Percentiles rank a stretch among this genome's conserved stretches.
Conservation (phyloP, 116 monocot genomes). For the Thalassia testudinum region DNA sequence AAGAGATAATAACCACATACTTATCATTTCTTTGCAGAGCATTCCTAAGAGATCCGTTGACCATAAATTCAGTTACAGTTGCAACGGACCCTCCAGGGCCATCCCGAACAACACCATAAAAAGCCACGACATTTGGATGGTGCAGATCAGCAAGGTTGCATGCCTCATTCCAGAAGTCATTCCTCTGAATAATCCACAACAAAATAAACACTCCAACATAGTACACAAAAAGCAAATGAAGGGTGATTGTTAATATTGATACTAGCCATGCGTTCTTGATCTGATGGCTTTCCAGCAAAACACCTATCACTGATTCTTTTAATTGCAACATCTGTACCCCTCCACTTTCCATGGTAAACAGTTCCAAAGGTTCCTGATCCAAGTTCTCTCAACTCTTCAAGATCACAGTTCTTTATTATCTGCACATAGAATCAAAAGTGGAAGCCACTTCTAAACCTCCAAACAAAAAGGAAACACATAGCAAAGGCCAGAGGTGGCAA, state of each 20-base stretch:
- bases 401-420: conserved; percentile 90
- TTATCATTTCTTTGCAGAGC: conserved; percentile 72
- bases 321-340: conserved; percentile 94
- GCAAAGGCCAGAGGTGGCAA: background rate
- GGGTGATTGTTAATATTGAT: background rate
- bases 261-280: conserved; percentile 67
- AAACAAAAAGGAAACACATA: background rate
- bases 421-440: conserved; percentile 6
- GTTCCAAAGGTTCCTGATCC: conserved; percentile 99
- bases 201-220: background rate
- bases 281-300: conserved; percentile 86
- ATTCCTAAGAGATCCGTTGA: conserved; percentile 77
- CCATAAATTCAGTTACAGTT: conserved; percentile 95
- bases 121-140: conserved; percentile 91
- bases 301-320: conserved; percentile 84
- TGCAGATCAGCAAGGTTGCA: conserved; percentile 86
- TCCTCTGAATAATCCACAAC: conserved; percentile 31
- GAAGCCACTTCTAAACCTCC: background rate
- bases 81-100: conserved; percentile 86
- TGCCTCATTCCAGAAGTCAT: conserved; percentile 97
- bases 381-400: conserved; percentile 83
- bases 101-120: conserved; percentile 91
- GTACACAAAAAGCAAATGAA: no score
- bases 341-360: conserved; percentile 98
- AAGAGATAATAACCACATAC: conserved; percentile 14